phyloP scores from a whole-genome alignment of 164 flowering plant species.

The Malania oleifera region DNA sequence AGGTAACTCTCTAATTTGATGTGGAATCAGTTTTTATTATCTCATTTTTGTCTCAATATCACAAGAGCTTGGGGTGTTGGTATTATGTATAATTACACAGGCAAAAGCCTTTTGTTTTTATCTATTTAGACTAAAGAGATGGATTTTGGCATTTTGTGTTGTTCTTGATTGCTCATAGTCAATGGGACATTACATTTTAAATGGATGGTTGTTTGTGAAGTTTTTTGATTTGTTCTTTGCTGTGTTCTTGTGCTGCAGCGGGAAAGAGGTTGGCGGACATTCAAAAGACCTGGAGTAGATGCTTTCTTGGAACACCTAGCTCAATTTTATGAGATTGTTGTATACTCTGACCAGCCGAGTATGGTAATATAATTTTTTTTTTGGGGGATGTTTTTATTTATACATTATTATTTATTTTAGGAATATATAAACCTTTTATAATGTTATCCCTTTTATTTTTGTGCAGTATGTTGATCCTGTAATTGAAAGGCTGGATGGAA shows the following conservation, averaged over 20 bases:
- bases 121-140: slow-evolving; percentile 4
- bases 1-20: no score
- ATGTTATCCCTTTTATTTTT: neutral
- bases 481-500: slow-evolving; percentile 10
- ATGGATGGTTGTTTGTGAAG: no score
- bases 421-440: neutral
- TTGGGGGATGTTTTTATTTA: neutral
- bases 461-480: slow-evolving; percentile 85
- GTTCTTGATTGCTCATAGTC: no score
- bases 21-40: no score
- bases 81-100: no score
- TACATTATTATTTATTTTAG: neutral
- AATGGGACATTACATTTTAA: no score
- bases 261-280: slow-evolving; percentile 94
- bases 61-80: no score
- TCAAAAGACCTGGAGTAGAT: slow-evolving; percentile 96
- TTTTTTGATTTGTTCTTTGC: no score
- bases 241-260: no score
- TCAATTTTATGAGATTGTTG: slow-evolving; percentile 77
- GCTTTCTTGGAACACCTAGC: slow-evolving; percentile 81
- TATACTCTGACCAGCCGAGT: slow-evolving; percentile 68
- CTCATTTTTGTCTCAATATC: no score
- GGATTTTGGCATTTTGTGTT: no score
- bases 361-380: slow-evolving; percentile 40
- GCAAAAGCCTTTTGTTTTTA: neutral